Evolutionary conservation across 2,329 filamentous ascomycete genomes (phyloP).

Genomic region (Cytospora mali): DNA sequence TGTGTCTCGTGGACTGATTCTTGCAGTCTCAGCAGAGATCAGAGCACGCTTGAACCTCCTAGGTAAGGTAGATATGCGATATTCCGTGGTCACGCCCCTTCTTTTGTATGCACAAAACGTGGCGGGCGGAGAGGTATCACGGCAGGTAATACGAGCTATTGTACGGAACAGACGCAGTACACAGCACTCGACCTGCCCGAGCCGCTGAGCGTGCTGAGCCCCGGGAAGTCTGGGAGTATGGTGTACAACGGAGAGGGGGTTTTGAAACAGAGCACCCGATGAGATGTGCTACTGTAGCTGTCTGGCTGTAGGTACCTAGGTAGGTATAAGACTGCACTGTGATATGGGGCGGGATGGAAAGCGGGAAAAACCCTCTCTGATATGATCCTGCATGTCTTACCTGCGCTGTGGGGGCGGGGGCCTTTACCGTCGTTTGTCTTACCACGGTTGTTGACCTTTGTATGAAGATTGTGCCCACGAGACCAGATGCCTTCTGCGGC

Average conservation of each 20-base stretch:
- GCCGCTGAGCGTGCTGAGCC: too few relatives aligned
- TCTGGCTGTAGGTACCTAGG: too few relatives aligned
- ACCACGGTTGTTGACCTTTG: background rate
- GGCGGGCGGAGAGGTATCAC: background rate
- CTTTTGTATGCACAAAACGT: background rate
- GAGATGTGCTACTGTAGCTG: too few relatives aligned
- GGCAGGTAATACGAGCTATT: background rate
- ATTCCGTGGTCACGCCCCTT: too few relatives aligned
- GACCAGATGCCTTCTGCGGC: background rate
- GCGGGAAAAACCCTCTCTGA: too few relatives aligned
- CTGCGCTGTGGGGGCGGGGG: background rate
- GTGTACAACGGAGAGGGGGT: background rate
- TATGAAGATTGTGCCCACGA: background rate
- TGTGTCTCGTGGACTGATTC: constrained; percentile 15
- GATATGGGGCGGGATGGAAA: too few relatives aligned
- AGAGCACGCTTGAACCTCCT: too few relatives aligned
- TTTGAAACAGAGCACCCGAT: background rate
- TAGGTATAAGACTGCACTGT: too few relatives aligned
- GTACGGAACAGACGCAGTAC: too few relatives aligned
- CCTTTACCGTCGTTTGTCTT: background rate
- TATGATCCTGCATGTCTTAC: background rate
- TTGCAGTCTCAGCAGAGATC: constrained; percentile 14
- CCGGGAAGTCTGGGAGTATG: background rate
- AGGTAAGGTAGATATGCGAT: background rate
- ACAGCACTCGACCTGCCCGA: background rate